Percentiles rank a stretch among this genome's conserved stretches.
Conservation (phyloP, 306 rosid species). For the Rosa multiflora region DNA sequence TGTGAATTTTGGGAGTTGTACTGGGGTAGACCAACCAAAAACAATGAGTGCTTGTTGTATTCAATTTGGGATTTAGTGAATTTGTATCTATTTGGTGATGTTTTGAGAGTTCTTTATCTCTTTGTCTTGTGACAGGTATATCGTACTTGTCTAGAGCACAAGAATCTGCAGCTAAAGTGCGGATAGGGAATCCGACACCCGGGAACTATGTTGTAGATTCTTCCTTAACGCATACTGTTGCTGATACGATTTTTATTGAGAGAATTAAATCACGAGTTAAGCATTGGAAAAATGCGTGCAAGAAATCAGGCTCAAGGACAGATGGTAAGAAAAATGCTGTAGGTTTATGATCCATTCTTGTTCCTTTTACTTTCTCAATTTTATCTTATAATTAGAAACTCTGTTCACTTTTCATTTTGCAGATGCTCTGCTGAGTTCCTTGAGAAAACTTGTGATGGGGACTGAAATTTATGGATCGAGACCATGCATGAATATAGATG, state of each 20-base stretch:
- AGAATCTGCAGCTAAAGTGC: conserved; percentile 59
- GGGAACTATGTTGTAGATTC: conserved; percentile 32
- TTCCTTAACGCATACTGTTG: conserved; percentile 48
- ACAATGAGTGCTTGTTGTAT: background rate
- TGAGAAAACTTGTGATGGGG: conserved; percentile 59
- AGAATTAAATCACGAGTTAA: conserved; percentile 65
- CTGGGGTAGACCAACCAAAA: background rate
- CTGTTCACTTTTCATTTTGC: conserved; percentile 25
- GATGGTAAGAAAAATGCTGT: conserved; percentile 49
- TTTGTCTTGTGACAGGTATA: conserved; percentile 52
- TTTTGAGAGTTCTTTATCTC: conserved; percentile 17
- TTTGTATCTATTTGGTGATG: background rate
- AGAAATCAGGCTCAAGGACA: conserved; percentile 36
- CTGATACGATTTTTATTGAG: conserved; percentile 64
- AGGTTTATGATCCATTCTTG: background rate
- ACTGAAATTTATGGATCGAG: conserved; percentile 61
- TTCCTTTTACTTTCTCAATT: conserved; percentile 3
- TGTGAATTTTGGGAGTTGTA: background rate
- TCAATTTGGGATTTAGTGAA: background rate
- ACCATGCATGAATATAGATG: conserved; percentile 70
- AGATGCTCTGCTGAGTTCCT: conserved; percentile 60
- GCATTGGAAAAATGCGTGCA: conserved; percentile 56
- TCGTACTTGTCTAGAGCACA: conserved; percentile 85
- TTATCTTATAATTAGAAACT: background rate
- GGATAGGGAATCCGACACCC: conserved; percentile 41